A percentile compares a stretch with the other conserved stretches of the same genome.
Conservation (phyloP, 2,329 filamentous ascomycete genomes). For the Alternaria incomplexa region DNA sequence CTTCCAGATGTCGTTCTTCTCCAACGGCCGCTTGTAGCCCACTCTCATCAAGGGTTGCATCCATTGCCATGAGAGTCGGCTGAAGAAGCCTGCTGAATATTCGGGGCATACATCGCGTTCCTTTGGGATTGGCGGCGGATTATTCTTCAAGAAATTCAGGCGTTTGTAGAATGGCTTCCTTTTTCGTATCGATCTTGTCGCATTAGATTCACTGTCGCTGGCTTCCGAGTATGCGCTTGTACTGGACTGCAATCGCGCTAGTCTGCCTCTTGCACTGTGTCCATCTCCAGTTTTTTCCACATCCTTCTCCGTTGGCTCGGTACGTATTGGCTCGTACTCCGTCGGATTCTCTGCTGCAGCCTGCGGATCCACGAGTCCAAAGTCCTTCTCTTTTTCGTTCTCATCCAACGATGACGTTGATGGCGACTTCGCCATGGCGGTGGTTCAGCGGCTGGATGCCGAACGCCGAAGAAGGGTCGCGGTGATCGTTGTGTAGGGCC, state of each 20-base stretch:
- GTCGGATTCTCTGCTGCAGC: conserved; percentile 41
- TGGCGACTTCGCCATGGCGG: conserved; percentile 22
- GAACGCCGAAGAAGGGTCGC: not conserved
- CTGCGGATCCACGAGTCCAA: conserved; percentile 44
- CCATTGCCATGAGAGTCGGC: conserved; percentile 83
- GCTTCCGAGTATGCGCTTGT: conserved; percentile 36
- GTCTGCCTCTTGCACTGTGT: conserved; percentile 24
- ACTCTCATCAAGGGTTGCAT: conserved; percentile 83
- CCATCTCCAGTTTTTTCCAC: conserved; percentile 30
- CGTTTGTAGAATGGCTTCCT: conserved; percentile 67
- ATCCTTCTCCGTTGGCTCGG: conserved; percentile 43
- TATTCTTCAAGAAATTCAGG: conserved; percentile 56
- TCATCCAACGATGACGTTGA: conserved; percentile 33
- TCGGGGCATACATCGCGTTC: conserved; percentile 68
- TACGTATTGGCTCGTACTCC: conserved; percentile 47
- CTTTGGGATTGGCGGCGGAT: conserved; percentile 62
- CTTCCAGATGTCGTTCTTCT: conserved; percentile 84
- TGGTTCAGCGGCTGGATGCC: conserved; percentile 3
- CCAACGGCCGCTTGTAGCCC: conserved; percentile 84
- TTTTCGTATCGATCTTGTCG: conserved; percentile 29
- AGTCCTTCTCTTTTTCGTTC: conserved; percentile 47
- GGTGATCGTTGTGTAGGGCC: conserved; percentile 1
- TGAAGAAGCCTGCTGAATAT: conserved; percentile 75
- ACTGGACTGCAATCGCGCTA: conserved; percentile 38
- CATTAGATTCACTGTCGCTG: conserved; percentile 37